A percentile compares a stretch with the other conserved stretches of the same genome.
Conservation (phyloP, 768 basidiomycete genomes). For the Obba rivulosa region DNA sequence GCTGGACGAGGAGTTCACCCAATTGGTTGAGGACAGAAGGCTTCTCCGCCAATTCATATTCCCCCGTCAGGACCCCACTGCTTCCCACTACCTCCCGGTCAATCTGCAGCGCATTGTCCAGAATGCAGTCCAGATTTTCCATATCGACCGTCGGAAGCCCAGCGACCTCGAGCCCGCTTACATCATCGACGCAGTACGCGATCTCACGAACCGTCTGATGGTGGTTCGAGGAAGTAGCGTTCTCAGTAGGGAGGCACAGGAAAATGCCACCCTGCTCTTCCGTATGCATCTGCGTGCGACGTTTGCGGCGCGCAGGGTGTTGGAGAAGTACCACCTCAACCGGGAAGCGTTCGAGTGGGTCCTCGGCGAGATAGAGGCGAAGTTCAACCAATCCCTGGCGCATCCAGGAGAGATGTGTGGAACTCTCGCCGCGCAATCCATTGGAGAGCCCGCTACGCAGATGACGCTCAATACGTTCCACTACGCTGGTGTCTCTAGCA, state of each 20-base stretch:
- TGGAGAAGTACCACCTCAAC: constrained; percentile 86
- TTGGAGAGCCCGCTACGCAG: constrained; percentile 98
- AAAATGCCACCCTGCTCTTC: constrained; percentile 89
- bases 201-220: constrained; percentile 69
- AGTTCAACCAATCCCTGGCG: constrained; percentile 89
- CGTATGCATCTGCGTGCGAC: constrained; percentile 89
- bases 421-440: constrained; percentile 95
- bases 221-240: constrained; percentile 84
- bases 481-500: constrained; percentile 99
- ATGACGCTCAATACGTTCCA: constrained; percentile 99
- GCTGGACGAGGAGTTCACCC: constrained; percentile 73
- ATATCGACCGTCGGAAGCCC: constrained; percentile 90
- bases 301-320: constrained; percentile 79
- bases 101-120: constrained; percentile 94
- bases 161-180: constrained; percentile 87
- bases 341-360: constrained; percentile 98
- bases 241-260: constrained; percentile 72
- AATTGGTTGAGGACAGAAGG: constrained; percentile 68
- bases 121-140: constrained; percentile 95
- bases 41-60: constrained; percentile 81
- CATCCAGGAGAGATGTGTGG: constrained; percentile 99
- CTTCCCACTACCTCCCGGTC: constrained; percentile 87
- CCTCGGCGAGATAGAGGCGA: constrained; percentile 87
- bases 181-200: constrained; percentile 74
- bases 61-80: constrained; percentile 62